Base-by-base conservation (phyloP, 768 basidiomycete species). In the Lepiota venenata region DNA sequence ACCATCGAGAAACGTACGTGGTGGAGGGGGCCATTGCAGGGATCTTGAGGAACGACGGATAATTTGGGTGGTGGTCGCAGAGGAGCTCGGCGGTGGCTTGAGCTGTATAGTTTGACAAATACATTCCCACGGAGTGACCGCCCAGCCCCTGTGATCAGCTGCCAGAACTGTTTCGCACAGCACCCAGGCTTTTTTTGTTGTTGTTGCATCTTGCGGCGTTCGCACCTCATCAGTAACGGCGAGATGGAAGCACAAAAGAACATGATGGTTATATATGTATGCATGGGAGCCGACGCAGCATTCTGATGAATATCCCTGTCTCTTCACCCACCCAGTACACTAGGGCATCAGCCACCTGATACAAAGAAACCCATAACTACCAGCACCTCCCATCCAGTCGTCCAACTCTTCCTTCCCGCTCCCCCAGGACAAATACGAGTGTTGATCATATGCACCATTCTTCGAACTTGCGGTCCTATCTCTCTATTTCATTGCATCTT, bases 11-110 rank as follows among this genome's bases (percentile, higher is more conserved):
- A 43, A 78, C 79, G 48, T 75, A 81, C 80, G 80, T 79, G 65
- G 80, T 80, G 61, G 78, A 76, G 63, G 79, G 75, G 66, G 79
- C 77, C 79, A 82, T 80, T 71, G 66, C 62, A 63, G 65, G 63
- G 65, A 70, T 77, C 72, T 78, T 79, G 75, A 75, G 72, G 75
- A 69, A 69, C 71, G 69, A 70, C 69, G 67, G 25, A 60, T 62
- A 66, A 47, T 63, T 67, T 65, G 61, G 61, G 63, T 56, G 61
- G 62, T 56, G 53, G 56, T 43, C 51, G 62, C 50, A 41, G 48
- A 55, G 55, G 59, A 58, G 58, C 62, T 52, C 48, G 60, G 59
- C 56, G 54, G 73, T 74, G 74, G 74, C 73, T 74, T 64, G 60
- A 69, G 65, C 75, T 77, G 60, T 74, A 74, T 59, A 76, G 75